These are phyloP conservation scores for Heliamphora exappendiculata DNA, from an alignment of 148 eudicot species.

Conservation along the genomic window DNA sequence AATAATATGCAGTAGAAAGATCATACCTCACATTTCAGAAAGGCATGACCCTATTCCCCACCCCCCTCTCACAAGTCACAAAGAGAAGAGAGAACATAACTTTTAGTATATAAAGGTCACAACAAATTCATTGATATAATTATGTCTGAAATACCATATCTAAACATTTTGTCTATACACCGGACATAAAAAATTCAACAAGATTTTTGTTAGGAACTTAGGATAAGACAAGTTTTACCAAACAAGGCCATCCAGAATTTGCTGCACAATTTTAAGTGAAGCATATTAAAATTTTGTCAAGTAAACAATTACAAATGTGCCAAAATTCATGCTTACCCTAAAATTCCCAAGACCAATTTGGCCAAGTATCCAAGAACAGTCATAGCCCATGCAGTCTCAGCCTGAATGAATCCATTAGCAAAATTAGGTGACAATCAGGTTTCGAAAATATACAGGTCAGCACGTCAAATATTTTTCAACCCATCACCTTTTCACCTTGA, in stretches of 20 bases:
- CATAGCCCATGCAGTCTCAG: slow-evolving; percentile 96
- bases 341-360: slow-evolving; percentile 71
- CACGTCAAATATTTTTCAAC: slow-evolving; percentile 6
- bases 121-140: not conserved
- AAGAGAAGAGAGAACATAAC: too few species aligned
- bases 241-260: slow-evolving; percentile 4
- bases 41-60: not conserved
- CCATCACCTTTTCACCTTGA: slow-evolving; percentile 94
- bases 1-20: not conserved
- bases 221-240: not conserved
- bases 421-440: slow-evolving; percentile 2
- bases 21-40: not conserved
- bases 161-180: too few species aligned
- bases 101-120: not conserved
- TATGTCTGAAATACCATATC: not conserved
- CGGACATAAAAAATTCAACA: too few species aligned
- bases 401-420: slow-evolving; percentile 41
- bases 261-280: too few species aligned
- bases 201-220: too few species aligned
- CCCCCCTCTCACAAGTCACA: too few species aligned
- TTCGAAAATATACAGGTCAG: slow-evolving; percentile 4
- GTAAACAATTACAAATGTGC: not conserved
- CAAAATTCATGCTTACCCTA: slow-evolving; percentile 52
- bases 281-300: too few species aligned
- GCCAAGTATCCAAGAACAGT: slow-evolving; percentile 97